Evolutionary conservation across 2,329 filamentous ascomycete species (phyloP), one percentile per base, ranked within the genome.

Genomic region (Neurospora sp.): DNA sequence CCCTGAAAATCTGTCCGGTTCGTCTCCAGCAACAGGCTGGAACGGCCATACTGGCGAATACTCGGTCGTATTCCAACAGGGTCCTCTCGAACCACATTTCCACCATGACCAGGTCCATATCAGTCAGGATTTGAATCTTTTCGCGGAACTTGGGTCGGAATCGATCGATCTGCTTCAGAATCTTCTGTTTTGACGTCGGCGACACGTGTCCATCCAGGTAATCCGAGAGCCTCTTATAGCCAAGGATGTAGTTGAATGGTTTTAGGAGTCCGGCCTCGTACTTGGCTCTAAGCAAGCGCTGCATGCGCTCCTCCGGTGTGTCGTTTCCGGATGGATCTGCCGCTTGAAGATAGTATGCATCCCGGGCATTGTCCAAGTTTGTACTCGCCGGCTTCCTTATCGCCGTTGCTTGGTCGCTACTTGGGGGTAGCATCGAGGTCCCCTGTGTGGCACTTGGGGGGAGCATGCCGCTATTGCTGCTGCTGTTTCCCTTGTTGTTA

Each of bases 71-170:
- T 78, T 98, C 96, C 91, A 98, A 96, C 75, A 99, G 82, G 73
- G 92, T 96, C 76, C 91, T 89, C 80, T 99, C 96, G 78, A 99
- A 98, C 95, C 96, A 98, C 93, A 98, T 97, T 81, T 99, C 96
- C 11, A 98, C 95, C 71, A 94, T 89, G 38, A 98, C 90, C 36
- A 99, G 87, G 80, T 99, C 93, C 79, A 97, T 92, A 80, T 99
- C 96, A 1, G 93, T 97, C 77, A 98, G 84, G 40, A 86, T 90
- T 74, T 98, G 93, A 78, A 97, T 95, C 81, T 96, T 93, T 80
- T 98, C 95, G 72, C 96, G 88, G 77, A 99, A 99, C 78, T 97
- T 97, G 17, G 96, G 96, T 66, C 96, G 87, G 81, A 99, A 99
- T 70, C 92, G 90, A 80, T 97, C 93, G 62, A 99, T 86, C 77